Evolutionary conservation across 2,329 filamentous ascomycete genomes (phyloP), one percentile per base, ranked within the genome.

Genomic region (Diaporthe citriasiana): DNA sequence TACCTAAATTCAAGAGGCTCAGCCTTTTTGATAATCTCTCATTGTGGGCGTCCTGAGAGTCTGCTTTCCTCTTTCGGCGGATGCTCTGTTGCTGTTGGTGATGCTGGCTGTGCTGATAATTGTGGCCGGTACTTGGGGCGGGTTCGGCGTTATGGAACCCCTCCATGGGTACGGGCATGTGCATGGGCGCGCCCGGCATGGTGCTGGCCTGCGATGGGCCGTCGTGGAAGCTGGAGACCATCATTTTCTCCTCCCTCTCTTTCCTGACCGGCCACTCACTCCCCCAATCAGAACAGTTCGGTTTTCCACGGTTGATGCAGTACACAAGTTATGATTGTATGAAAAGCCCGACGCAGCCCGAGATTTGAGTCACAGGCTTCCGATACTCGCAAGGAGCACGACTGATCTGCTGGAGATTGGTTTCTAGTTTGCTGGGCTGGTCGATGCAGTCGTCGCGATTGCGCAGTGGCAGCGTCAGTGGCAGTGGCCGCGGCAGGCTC

Each of bases 21-120:
- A 98, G 88, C 77, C 93, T 90, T 86, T 98, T 98, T 60, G 93
- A 93, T 76, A 98, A 89, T 70, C 95, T 92, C 84, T 97, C 90
- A 77, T 90, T 91, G 79, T 90, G 78, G 25, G 82, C 79, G n/a
- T 81, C 80, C 75, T 89, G 89, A 19, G 83, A 81, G 70, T 90
- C 88, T 73, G 90, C 89, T 83, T 92, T 92, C 78, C 91, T 85
- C 84, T 92, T 93, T 79, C 87, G 84, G 78, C 81, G 80, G 76
- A 74, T 68, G 76, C 30, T 56, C 59, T 71, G 51, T 22, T 50
- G 71, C 45, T 76, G 72, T 30, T 77, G 70, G 19, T 75, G 73
- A 53, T 63, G 74, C 27, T 74, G 57, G 71, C 51, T 71, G n/a
- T 66, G 30, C 17, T 66, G 33, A 27, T n/a, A 27, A 35, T 25